Conservation (phyloP, 495 filamentous ascomycete species). For the Penicillium egyptiacum region DNA sequence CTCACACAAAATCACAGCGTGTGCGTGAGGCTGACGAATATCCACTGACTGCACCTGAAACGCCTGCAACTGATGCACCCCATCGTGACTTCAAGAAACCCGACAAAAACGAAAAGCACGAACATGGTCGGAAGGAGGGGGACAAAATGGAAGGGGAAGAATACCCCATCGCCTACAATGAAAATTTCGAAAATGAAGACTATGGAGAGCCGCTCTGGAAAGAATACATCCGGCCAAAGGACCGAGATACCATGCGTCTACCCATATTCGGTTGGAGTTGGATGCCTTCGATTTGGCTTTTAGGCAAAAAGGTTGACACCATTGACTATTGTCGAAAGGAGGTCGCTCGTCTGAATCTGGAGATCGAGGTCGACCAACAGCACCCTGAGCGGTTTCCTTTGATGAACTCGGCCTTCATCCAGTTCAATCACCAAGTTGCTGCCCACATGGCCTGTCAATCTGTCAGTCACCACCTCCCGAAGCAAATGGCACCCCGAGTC, state of each 20-base stretch:
- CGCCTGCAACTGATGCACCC: constrained; percentile 22
- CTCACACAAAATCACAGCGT: constrained; percentile 30
- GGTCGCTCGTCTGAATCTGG: constrained; percentile 82
- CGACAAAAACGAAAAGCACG: constrained; percentile 21
- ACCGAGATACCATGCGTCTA: constrained; percentile 84
- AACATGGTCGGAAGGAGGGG: constrained; percentile 34
- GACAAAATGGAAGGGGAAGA: constrained; percentile 46
- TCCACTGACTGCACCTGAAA: constrained; percentile 40
- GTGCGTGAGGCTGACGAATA: constrained; percentile 37
- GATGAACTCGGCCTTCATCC: constrained; percentile 98
- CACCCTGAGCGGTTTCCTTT: constrained; percentile 84
- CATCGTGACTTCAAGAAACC: constrained; percentile 21
- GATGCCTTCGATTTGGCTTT: constrained; percentile 74
- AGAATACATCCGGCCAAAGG: constrained; percentile 73
- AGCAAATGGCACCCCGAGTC: constrained; percentile 89
- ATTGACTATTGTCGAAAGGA: constrained; percentile 91
- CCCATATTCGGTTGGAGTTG: constrained; percentile 76
- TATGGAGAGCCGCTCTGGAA: constrained; percentile 73
- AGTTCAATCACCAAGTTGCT: constrained; percentile 97
- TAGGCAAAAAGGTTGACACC: constrained; percentile 91
- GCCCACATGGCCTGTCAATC: constrained; percentile 98
- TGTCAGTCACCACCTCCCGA: constrained; percentile 86
- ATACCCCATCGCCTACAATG: constrained; percentile 71
- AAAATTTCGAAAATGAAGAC: constrained; percentile 62
- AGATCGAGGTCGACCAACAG: constrained; percentile 90